A percentile compares a stretch with the other conserved stretches of the same genome.
Conservation (phyloP, 306 rosid genomes). For the Arachis stenosperma region DNA sequence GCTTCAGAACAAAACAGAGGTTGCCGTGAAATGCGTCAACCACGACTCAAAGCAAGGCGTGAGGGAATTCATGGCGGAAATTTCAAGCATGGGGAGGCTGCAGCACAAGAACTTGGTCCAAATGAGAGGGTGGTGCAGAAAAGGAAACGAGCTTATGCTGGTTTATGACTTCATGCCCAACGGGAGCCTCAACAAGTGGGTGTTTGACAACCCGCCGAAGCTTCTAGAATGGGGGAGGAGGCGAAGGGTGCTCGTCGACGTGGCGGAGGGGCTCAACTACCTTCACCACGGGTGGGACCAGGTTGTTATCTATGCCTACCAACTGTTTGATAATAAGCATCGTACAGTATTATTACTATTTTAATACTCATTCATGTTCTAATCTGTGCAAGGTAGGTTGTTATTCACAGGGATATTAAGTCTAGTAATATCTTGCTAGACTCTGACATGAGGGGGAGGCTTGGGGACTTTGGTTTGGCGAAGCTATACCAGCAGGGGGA, state of each 20-base stretch:
- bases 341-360: too few species aligned
- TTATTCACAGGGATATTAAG: slow-evolving; percentile 82
- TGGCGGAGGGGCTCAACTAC: slow-evolving; percentile 84
- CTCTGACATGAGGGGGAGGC: slow-evolving; percentile 73
- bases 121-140: slow-evolving; percentile 95
- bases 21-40: slow-evolving; percentile 90
- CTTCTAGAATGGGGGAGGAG: slow-evolving; percentile 64
- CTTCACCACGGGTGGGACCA: slow-evolving; percentile 95
- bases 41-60: slow-evolving; percentile 96
- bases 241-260: slow-evolving; percentile 69
- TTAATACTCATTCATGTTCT: too few species aligned
- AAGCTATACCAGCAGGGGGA: slow-evolving; percentile 91
- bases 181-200: slow-evolving; percentile 80
- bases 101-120: slow-evolving; percentile 90
- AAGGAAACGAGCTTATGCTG: slow-evolving; percentile 67
- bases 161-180: slow-evolving; percentile 94
- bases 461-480: slow-evolving; percentile 91
- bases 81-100: slow-evolving; percentile 86
- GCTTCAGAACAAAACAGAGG: slow-evolving; percentile 50
- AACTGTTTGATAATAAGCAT: too few species aligned
- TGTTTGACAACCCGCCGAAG: slow-evolving; percentile 57
- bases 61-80: slow-evolving; percentile 94
- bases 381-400: slow-evolving; percentile 42
- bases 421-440: slow-evolving; percentile 83
- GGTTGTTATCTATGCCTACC: slow-evolving; percentile 37